A percentile compares a stretch with the other conserved stretches of the same genome.
Conservation (phyloP, 2,329 filamentous ascomycete genomes). For the Pleomassaria siparia region DNA sequence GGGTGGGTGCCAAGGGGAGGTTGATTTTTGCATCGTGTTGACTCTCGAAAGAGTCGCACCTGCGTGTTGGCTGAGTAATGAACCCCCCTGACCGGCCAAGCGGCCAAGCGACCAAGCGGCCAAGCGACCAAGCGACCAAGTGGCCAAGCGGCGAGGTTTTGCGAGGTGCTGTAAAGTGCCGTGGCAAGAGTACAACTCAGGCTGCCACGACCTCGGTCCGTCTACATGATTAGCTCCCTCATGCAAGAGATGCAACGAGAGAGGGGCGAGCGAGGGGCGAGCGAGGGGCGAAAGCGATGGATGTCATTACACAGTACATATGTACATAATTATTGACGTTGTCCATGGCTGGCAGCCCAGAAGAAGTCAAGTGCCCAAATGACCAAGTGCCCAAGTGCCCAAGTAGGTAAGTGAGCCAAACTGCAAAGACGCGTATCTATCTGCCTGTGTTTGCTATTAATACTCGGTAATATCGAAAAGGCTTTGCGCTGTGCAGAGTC, state of each 20-base stretch:
- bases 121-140: no score
- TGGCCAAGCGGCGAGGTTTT: neutral
- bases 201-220: neutral
- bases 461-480: neutral
- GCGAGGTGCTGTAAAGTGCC: neutral
- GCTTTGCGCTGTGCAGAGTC: neutral
- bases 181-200: neutral
- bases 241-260: no score
- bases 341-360: no score
- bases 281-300: neutral
- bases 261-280: neutral
- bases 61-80: no score
- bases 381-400: no score
- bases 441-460: no score
- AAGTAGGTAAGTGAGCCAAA: no score
- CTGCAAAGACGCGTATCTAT: neutral
- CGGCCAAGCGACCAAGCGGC: no score
- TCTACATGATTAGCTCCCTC: no score
- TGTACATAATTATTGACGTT: neutral
- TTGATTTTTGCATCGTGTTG: neutral
- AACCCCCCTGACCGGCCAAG: no score
- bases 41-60: neutral
- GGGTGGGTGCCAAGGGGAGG: constrained; percentile 3
- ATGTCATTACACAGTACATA: no score
- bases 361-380: no score